Evolutionary conservation across 2,329 filamentous ascomycete species (phyloP), one percentile per base, ranked within the genome.

Genomic region (Lachnellula cervina): DNA sequence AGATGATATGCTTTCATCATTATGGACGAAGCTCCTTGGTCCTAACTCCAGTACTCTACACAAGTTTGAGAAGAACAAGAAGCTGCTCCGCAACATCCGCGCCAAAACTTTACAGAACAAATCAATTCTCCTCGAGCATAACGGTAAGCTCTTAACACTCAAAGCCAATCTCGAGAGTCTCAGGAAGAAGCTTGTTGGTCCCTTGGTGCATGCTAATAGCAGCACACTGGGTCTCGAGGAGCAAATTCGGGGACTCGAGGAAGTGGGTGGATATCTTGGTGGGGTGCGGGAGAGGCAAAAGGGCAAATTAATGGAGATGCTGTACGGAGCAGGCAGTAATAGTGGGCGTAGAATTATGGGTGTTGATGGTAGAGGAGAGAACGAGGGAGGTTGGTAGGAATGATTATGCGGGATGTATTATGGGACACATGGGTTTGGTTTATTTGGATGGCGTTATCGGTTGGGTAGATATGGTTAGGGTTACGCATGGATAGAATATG

Each of bases 41-140:
- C 79, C 87, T 40, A 87, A 89, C 66, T 84, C 88, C 7, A 79
- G 79, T 45, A 81, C 87, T 62, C 79, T 96, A n/a, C 82, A 84
- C 68, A 97, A 97, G 71, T 97, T 91, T 72, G 90, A 96, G 71
- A 90, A 89, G 73, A 97, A 97, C 76, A 87, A 87, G 59, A 80
- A 84, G 49, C 78, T 97, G 0, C 82, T 97, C 23, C 82, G 80
- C 49, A 87, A 87, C 62, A 87, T 97, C 55, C 85, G 91, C 60
- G 83, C 87, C 56, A 88, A 88, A 66, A 96, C 92, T 1, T 84
- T 96, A 23, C 82, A 84, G 59, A 96, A 97, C 75, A 97, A 97
- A 73, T 83, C 85, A 60, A 80, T 95, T 37, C 80, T 97, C 8
- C 84, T 94, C 61, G 88, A 91, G 65, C 92, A 97, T 72, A 94